Percentiles rank a stretch among this genome's conserved stretches.
Evolutionary conservation across 2,329 filamentous ascomycete species (phyloP).

Genomic region (Hypoxylon sp.): DNA sequence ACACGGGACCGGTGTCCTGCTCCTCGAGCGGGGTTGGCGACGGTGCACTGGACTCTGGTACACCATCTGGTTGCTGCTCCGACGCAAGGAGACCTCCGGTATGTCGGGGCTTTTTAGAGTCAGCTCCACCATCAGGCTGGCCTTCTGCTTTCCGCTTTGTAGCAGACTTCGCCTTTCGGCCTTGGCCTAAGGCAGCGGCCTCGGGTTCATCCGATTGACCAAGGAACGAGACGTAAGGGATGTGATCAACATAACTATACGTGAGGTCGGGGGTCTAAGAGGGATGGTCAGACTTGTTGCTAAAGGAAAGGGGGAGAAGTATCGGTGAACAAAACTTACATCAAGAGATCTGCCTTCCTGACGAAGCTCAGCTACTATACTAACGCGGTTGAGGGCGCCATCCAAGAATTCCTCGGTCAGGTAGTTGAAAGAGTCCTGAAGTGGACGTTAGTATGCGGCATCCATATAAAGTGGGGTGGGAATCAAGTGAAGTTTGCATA

Average conservation of each 20-base stretch:
- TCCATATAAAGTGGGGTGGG: slow-evolving; percentile 11
- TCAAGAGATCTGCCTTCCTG: slow-evolving; percentile 47
- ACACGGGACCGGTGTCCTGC: slow-evolving; percentile 44
- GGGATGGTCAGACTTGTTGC: slow-evolving; percentile 34
- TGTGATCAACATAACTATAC: slow-evolving; percentile 48
- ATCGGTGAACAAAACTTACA: slow-evolving; percentile 48
- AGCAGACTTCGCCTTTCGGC: slow-evolving; percentile 54
- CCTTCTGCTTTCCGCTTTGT: slow-evolving; percentile 68
- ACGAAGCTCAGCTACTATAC: slow-evolving; percentile 50
- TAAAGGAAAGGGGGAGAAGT: slow-evolving; percentile 10
- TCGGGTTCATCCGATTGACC: slow-evolving; percentile 56
- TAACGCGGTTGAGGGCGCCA: slow-evolving; percentile 50
- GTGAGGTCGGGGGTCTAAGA: slow-evolving; percentile 49
- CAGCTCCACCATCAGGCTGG: slow-evolving; percentile 65
- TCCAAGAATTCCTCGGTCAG: slow-evolving; percentile 51
- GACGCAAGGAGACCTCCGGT: slow-evolving; percentile 59
- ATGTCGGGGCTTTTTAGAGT: slow-evolving; percentile 65
- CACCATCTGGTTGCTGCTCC: slow-evolving; percentile 53
- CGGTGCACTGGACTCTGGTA: slow-evolving; percentile 54
- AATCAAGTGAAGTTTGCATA: slow-evolving; percentile 32
- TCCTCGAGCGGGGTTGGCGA: slow-evolving; percentile 51
- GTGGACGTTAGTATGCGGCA: slow-evolving; percentile 40
- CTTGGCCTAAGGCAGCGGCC: slow-evolving; percentile 51
- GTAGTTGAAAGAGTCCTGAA: slow-evolving; percentile 51
- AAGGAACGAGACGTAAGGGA: slow-evolving; percentile 53